Evolutionary conservation across 257 asterid genomes (phyloP).

Genomic region (Marsdenia floribunda): DNA sequence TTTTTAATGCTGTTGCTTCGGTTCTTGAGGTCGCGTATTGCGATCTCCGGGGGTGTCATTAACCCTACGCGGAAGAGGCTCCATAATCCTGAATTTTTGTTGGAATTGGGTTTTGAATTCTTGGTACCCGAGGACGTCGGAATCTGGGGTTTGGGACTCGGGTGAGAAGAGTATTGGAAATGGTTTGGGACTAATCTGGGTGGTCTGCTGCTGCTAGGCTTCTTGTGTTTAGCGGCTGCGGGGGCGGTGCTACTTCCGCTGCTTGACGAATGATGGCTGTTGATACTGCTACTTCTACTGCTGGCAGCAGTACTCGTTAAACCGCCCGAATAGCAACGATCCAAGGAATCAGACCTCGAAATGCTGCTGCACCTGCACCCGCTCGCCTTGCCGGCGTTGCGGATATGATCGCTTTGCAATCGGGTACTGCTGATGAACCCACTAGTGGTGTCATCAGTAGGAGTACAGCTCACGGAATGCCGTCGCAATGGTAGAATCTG

Average conservation of each 20-base stretch:
- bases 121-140: slow-evolving; percentile 22
- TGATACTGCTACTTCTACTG: slow-evolving; percentile 58
- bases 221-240: slow-evolving; percentile 10
- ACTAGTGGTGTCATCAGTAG: slow-evolving; percentile 7
- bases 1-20: slow-evolving; percentile 23
- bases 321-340: slow-evolving; percentile 34
- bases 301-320: slow-evolving; percentile 41
- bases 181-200: slow-evolving; percentile 33
- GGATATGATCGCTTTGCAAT: slow-evolving; percentile 6
- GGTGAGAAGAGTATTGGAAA: slow-evolving; percentile 72
- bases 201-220: slow-evolving; percentile 2
- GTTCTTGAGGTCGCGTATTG: slow-evolving; percentile 44
- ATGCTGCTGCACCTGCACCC: slow-evolving; percentile 3
- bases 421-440: slow-evolving; percentile 4
- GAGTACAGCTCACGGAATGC: slow-evolving; percentile 40
- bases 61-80: slow-evolving; percentile 60
- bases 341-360: slow-evolving; percentile 60
- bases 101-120: slow-evolving; percentile 2
- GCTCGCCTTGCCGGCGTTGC: neutral
- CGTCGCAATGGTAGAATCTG: slow-evolving; percentile 62
- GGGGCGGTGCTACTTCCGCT: slow-evolving; percentile 31
- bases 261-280: slow-evolving; percentile 58
- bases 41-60: slow-evolving; percentile 69
- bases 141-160: slow-evolving; percentile 81
- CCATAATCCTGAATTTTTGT: slow-evolving; percentile 35